Base-by-base conservation (phyloP, 306 rosid genomes). In the Luffa acutangula region DNA sequence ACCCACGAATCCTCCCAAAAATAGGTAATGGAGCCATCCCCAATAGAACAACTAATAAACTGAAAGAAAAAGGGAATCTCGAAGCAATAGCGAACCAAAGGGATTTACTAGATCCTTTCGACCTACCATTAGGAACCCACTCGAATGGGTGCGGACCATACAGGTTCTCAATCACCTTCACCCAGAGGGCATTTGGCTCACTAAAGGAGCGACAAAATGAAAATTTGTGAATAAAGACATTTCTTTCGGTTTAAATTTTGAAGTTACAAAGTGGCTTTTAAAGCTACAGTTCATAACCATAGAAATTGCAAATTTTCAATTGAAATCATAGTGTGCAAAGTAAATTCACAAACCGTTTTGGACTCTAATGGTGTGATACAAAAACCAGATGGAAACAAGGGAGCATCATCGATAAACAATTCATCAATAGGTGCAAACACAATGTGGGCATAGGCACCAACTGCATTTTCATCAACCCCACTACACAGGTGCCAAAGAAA, bases 401-500 rank as follows among this genome's bases (percentile, higher is more conserved):
- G 93, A 63, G 97, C 99, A 81, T 95, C 99, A 83, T 95, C 99
- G 0, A 97, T 95, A 84, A 95, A 95, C 0, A 97, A 92, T 82
- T 92, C 99, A 20, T 95, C 99, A 15, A 95, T 92, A 63, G 99
- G 99, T 31, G 99, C 99, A 87, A 95, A 95, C 12, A 93, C 97
- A 43, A 95, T 95, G 78, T 95, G 97, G 77, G 99, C 99, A 82
- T 96, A 95, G 5, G 96, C 76, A 46, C 99, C 99, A 43, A 95
- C 81, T 48, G 97, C 87, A 86, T 78, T 93, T 75, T 92, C 99
- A 83, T 95, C 99, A 37, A 93, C 88, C 59, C 99, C 99, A 53
- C 95, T 93, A 87, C 99, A 92, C 12, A 95, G 82, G 97, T 95
- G 97, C 79, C 63, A 76, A 51, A 51, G 10, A 2, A 25, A 37